These are phyloP conservation scores for Cyclotella baltica DNA, from an alignment of 108 stramenopile genomes.

Conservation along the genomic window DNA sequence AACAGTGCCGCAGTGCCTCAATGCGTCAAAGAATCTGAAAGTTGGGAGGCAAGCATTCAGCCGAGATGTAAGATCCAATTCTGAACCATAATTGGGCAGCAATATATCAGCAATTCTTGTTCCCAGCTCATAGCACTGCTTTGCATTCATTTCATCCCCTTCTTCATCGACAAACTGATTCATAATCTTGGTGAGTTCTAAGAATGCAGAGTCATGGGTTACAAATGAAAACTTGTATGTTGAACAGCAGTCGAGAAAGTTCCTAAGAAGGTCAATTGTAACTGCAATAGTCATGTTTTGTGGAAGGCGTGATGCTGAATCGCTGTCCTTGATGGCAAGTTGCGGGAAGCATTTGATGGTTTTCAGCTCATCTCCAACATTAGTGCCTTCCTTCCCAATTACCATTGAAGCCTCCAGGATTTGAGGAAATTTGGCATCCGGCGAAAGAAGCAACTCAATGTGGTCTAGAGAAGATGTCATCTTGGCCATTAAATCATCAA, in stretches of 20 bases:
- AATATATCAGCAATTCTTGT: not conserved
- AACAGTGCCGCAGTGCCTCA: constrained; percentile 20
- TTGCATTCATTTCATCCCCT: constrained; percentile 1
- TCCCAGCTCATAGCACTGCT: not conserved
- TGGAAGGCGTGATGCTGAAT: not conserved
- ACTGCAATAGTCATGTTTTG: not conserved
- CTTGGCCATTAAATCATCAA: constrained; percentile 21
- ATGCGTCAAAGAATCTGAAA: constrained; percentile 18
- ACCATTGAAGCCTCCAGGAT: constrained; percentile 11
- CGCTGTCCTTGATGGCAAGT: not conserved
- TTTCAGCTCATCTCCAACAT: constrained; percentile 9
- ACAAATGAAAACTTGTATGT: constrained; percentile 18
- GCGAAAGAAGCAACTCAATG: constrained; percentile 18
- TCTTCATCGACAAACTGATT: constrained; percentile 5
- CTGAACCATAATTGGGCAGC: not conserved
- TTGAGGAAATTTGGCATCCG: constrained; percentile 7
- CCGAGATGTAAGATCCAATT: constrained; percentile 5
- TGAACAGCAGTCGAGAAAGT: constrained; percentile 2
- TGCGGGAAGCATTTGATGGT: not conserved
- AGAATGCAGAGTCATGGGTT: constrained; percentile 8
- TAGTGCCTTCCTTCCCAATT: not conserved
- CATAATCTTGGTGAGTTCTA: constrained; percentile 6
- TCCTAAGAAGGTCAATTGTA: not conserved
- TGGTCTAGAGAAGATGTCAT: constrained; percentile 3
- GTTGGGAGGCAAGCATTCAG: constrained; percentile 18